A percentile compares a stretch with the other conserved stretches of the same genome.
Evolutionary conservation across 1,139 yeast genomes (phyloP).

Genomic region (Diutina ranongensis): DNA sequence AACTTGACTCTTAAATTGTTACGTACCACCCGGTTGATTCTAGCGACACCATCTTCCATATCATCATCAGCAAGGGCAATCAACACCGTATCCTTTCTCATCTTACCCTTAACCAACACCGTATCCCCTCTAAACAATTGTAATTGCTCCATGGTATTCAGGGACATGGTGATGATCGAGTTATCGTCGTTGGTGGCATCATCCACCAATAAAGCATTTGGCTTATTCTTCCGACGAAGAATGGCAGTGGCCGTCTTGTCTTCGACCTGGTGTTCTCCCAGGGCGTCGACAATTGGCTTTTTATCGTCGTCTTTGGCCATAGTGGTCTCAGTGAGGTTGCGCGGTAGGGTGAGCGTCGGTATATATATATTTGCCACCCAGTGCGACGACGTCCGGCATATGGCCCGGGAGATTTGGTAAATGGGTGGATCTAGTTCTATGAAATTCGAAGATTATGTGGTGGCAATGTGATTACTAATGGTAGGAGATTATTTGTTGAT

Average conservation of each 20-base stretch:
- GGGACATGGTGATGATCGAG: constrained; percentile 89
- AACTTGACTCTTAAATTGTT: constrained; percentile 88
- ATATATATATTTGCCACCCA: neutral
- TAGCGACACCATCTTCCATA: constrained; percentile 89
- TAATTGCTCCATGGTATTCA: constrained; percentile 88
- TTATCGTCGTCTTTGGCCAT: constrained; percentile 10
- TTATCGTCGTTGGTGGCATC: constrained; percentile 97
- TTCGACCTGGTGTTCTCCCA: constrained; percentile 38
- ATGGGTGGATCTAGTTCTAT: too few species aligned
- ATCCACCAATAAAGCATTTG: constrained; percentile 84
- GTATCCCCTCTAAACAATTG: constrained; percentile 98
- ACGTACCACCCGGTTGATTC: constrained; percentile 92
- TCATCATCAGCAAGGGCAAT: constrained; percentile 96
- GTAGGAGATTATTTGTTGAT: too few species aligned
- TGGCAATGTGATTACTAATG: neutral
- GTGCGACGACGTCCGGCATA: neutral
- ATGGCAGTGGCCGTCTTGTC: constrained; percentile 97
- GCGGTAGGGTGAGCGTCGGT: neutral
- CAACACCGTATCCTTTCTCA: constrained; percentile 95
- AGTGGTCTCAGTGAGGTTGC: neutral
- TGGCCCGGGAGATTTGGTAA: neutral
- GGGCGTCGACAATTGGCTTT: constrained; percentile 34
- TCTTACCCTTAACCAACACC: constrained; percentile 93
- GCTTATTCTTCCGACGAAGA: constrained; percentile 95
- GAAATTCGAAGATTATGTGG: too few species aligned